phyloP scores from a whole-genome alignment of 495 filamentous ascomycete genomes.

The Wilcoxina mikolae region DNA sequence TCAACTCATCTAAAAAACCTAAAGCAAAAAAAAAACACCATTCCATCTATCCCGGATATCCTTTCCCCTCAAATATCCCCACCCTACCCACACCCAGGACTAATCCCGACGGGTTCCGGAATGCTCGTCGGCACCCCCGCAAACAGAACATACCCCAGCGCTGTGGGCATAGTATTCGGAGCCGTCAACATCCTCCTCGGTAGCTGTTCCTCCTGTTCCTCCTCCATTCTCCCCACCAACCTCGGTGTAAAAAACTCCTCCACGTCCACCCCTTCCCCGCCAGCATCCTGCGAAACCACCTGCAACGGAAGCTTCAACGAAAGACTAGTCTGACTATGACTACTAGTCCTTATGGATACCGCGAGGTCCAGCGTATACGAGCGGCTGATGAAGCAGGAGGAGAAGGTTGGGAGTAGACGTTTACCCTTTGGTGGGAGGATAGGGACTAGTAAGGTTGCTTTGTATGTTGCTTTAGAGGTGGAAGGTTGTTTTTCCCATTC shows the following conservation, averaged over 20 bases:
- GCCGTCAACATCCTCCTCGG: constrained; percentile 1
- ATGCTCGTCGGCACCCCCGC: constrained; percentile 11
- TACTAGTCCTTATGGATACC: constrained; percentile 45
- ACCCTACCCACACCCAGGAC: constrained; percentile 20
- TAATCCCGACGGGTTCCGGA: constrained; percentile 17
- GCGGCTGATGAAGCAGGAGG: constrained; percentile 69
- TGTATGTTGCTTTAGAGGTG: constrained; percentile 32
- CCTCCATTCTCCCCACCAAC: constrained; percentile 12
- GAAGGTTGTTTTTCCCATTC: constrained; percentile 49
- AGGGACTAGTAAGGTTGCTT: constrained; percentile 54
- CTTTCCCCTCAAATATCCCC: not conserved
- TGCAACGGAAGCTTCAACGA: constrained; percentile 64
- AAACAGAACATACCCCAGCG: constrained; percentile 20
- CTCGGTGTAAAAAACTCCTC: constrained; percentile 39
- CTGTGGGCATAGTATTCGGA: constrained; percentile 8
- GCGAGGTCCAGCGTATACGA: constrained; percentile 60
- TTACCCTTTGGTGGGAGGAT: constrained; percentile 51
- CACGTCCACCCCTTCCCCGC: constrained; percentile 29
- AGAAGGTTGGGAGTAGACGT: constrained; percentile 70
- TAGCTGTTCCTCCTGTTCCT: not conserved
- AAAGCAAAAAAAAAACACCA: too few species aligned
- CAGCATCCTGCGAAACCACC: constrained; percentile 40
- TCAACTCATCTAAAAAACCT: too few species aligned
- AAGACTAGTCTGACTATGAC: constrained; percentile 41
- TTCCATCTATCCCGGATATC: too few species aligned